Conservation (phyloP, 129 eudicot genomes). For the Tagetes patula region DNA sequence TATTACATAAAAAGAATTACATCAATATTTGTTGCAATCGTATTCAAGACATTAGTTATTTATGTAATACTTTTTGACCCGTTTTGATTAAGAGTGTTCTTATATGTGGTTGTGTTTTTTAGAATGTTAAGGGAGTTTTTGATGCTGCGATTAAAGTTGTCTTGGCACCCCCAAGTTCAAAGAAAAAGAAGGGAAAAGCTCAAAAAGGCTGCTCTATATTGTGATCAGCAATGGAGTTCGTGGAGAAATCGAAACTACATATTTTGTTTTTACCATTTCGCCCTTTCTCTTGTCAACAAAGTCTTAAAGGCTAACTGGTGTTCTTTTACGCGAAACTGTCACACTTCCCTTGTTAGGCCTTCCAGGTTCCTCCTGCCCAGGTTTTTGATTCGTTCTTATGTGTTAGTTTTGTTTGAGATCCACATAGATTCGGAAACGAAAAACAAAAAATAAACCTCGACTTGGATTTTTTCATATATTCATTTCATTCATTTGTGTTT, state of each 20-base stretch:
- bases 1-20: background rate
- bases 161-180: conserved; percentile 46
- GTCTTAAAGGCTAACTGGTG: conserved; percentile 13
- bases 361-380: conserved; percentile 19
- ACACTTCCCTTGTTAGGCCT: conserved; percentile 22
- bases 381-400: conserved; percentile 28
- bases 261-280: conserved; percentile 24
- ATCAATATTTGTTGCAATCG: background rate
- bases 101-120: conserved; percentile 16
- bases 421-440: conserved; percentile 18
- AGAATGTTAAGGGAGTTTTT: conserved; percentile 52
- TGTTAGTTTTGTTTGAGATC: conserved; percentile 28
- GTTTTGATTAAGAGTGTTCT: background rate
- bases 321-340: conserved; percentile 15
- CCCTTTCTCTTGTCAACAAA: conserved; percentile 29
- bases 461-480: conserved; percentile 28
- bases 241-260: conserved; percentile 15
- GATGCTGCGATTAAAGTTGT: conserved; percentile 61
- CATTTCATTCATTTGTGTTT: conserved; percentile 20
- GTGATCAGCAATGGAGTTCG: conserved; percentile 29
- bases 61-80: background rate
- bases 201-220: conserved; percentile 58
- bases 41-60: background rate
- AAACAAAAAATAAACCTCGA: conserved; percentile 26
- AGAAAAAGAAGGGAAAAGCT: conserved; percentile 55